These are phyloP conservation scores for Beauveria sp. DNA, from an alignment of 2,329 filamentous ascomycete species.

Conservation along the genomic window DNA sequence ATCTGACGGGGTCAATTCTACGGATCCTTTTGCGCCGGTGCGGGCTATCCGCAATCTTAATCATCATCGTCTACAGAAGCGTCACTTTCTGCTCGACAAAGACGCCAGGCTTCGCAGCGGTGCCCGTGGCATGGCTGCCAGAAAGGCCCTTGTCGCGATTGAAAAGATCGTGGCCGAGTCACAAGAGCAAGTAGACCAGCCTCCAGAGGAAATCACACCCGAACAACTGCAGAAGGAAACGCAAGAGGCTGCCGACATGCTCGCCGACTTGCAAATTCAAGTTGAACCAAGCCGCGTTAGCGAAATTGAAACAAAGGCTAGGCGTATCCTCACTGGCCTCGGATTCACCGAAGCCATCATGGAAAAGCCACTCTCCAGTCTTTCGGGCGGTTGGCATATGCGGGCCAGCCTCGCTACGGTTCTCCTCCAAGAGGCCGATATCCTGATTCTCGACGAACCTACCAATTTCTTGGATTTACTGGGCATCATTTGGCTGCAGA, in stretches of 20 bases:
- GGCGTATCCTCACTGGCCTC: constrained; percentile 58
- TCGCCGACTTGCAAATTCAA: constrained; percentile 60
- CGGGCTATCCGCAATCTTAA: constrained; percentile 53
- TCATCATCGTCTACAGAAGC: constrained; percentile 53
- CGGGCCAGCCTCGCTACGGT: constrained; percentile 56
- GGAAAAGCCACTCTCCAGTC: constrained; percentile 48
- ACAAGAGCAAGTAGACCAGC: constrained; percentile 40
- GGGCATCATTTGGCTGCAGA: constrained; percentile 78
- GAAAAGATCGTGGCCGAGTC: constrained; percentile 60
- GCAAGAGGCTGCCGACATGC: constrained; percentile 60
- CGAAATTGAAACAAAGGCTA: constrained; percentile 58
- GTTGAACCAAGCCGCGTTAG: constrained; percentile 58
- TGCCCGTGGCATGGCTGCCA: constrained; percentile 62
- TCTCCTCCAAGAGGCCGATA: constrained; percentile 65
- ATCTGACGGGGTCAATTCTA: constrained; percentile 48
- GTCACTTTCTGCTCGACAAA: constrained; percentile 63
- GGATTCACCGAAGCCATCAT: constrained; percentile 61
- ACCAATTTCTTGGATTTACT: constrained; percentile 81
- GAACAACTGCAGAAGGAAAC: constrained; percentile 56
- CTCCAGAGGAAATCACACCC: constrained; percentile 47
- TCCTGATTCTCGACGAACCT: constrained; percentile 77
- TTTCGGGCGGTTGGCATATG: constrained; percentile 76
- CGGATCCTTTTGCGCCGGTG: constrained; percentile 50
- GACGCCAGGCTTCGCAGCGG: constrained; percentile 69
- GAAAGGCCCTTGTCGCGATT: constrained; percentile 63